These are phyloP conservation scores for Penicillium griseofulvum DNA, from an alignment of 2,329 filamentous ascomycete genomes.

Conservation along the genomic window DNA sequence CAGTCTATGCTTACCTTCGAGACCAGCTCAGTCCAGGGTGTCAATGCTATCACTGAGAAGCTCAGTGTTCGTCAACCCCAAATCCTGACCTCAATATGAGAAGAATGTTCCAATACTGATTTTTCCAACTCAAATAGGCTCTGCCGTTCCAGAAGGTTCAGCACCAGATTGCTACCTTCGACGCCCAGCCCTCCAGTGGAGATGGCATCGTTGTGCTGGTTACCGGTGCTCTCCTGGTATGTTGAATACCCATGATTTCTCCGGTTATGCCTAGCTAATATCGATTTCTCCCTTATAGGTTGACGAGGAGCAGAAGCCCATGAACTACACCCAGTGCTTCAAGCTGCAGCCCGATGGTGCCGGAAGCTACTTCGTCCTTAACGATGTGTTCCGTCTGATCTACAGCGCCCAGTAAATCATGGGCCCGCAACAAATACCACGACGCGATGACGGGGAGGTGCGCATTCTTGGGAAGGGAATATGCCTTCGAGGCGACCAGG, in stretches of 20 bases:
- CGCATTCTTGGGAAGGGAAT: background rate
- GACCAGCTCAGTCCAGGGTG: slow-evolving; percentile 64
- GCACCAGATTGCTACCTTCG: slow-evolving; percentile 73
- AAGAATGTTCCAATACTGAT: background rate
- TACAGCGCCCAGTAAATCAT: slow-evolving; percentile 46
- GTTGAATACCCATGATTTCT: slow-evolving; percentile 27
- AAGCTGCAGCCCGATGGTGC: slow-evolving; percentile 68
- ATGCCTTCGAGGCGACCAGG: slow-evolving; percentile 3
- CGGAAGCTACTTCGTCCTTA: slow-evolving; percentile 81
- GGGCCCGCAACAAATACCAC: slow-evolving; percentile 12
- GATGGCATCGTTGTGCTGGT: slow-evolving; percentile 82
- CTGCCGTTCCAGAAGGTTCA: slow-evolving; percentile 79
- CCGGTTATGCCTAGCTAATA: background rate
- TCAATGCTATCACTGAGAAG: slow-evolving; percentile 70
- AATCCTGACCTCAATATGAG: background rate
- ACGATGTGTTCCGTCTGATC: slow-evolving; percentile 92
- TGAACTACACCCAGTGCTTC: slow-evolving; percentile 90
- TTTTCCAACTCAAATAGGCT: slow-evolving; percentile 47
- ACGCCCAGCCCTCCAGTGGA: slow-evolving; percentile 73
- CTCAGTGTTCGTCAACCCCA: slow-evolving; percentile 60
- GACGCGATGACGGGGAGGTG: slow-evolving; percentile 16
- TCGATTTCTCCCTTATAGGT: slow-evolving; percentile 55
- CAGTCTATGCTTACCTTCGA: slow-evolving; percentile 95
- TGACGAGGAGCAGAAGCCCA: slow-evolving; percentile 78
- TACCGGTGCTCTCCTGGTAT: slow-evolving; percentile 79